Base-by-base conservation (phyloP, 2,329 filamentous ascomycete species). In the Didymosphaeria variabile region DNA sequence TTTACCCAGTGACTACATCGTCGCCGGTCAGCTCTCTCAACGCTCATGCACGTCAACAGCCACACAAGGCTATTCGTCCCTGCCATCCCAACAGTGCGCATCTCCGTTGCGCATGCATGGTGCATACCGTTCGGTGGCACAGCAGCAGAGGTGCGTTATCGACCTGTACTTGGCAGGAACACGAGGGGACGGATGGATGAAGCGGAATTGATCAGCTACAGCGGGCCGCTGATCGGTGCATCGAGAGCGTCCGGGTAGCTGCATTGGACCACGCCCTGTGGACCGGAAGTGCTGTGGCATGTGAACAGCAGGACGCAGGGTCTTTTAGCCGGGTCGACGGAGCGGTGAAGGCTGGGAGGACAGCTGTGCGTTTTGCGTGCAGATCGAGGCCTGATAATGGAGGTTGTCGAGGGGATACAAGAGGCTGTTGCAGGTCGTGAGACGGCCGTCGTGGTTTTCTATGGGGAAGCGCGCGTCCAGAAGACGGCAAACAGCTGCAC, bases 161-260 rank as follows among this genome's bases (percentile, higher is more conserved):
- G 42, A 55, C 23, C 21, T 12, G n/a, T 15, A 32, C 52, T 55
- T 55, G 62, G 64, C 64, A 67, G 64, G 64, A 38, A 67, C 64
- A 57, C 54, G 55, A 55, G 21, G 58, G 56, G 49, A 15, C 21
- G n/a, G 44, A 55, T 62, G 63, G 58, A 65, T 65, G 64, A 62
- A 55, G 55, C 31, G 46, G 19, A 54, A 26, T 32, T 31, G 42
- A 63, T 59, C 50, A 61, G 55, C 55, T 54, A 58, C 62, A 61
- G 57, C 58, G 42, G 60, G 50, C 44, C 38, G 63, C 49, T 58
- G 63, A 67, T 62, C 57, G 59, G 47, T 64, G 65, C 65, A 64
- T 56, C 55, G 50, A 53, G 40, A 19, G 61, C 46, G 40, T 23
- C 59, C 59, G 61, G 57, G 60, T 57, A 58, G 59, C 57, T 56